Evolutionary conservation across 108 stramenopile genomes (phyloP).

Genomic region (Cyclotella baltica): DNA sequence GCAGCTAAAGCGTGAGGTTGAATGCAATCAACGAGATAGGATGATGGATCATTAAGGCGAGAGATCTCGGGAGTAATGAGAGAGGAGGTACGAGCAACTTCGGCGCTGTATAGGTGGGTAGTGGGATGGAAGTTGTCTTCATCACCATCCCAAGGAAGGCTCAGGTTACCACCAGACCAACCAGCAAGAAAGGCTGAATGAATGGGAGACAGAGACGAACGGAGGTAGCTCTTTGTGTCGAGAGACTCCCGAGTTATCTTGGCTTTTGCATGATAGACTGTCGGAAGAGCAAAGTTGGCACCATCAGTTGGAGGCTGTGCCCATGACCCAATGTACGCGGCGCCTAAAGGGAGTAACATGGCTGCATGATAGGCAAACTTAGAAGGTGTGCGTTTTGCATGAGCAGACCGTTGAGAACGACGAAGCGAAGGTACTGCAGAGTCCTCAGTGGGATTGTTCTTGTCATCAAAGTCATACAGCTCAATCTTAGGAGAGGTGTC

Average conservation of each 20-base stretch:
- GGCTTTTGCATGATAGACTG: not conserved
- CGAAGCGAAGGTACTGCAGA: no score
- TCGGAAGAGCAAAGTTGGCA: not conserved
- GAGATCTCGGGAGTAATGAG: no score
- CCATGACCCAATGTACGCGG: not conserved
- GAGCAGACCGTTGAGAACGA: conserved; percentile 18
- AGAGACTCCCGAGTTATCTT: not conserved
- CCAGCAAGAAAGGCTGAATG: not conserved
- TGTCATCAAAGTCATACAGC: no score
- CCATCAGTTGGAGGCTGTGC: not conserved
- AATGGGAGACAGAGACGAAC: not conserved
- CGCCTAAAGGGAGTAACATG: not conserved
- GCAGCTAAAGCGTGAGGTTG: not conserved
- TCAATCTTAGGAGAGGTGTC: no score
- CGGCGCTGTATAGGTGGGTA: not conserved
- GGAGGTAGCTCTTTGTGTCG: not conserved
- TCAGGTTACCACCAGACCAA: not conserved
- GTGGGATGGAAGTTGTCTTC: not conserved
- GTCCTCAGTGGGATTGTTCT: no score
- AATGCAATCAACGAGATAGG: not conserved
- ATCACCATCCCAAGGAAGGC: not conserved
- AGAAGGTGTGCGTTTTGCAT: not conserved
- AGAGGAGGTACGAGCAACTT: no score
- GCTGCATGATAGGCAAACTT: not conserved
- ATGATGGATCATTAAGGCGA: no score